Percentiles rank a stretch among this genome's conserved stretches.
Evolutionary conservation across 805 yeast genomes (phyloP).

Genomic region (Saccharomycopsis vini): DNA sequence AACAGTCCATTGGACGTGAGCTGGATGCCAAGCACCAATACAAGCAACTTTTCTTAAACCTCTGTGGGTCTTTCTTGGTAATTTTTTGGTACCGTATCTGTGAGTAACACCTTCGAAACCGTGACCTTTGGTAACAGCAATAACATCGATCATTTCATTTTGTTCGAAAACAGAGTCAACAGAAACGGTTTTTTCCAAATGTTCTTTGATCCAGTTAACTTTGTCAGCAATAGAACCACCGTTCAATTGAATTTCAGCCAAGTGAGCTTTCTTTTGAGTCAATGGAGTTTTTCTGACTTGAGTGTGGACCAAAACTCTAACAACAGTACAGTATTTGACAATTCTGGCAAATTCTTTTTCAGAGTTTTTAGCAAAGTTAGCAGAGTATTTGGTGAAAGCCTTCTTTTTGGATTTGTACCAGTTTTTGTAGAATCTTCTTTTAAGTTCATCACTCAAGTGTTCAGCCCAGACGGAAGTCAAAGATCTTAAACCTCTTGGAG

Average conservation of each 20-base stretch:
- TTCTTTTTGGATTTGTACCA: slow-evolving; percentile 99
- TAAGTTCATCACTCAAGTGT: slow-evolving; percentile 98
- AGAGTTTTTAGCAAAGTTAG: slow-evolving; percentile 91
- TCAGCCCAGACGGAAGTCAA: slow-evolving; percentile 99
- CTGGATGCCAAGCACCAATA: slow-evolving; percentile 99
- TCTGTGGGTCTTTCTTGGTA: slow-evolving; percentile 99
- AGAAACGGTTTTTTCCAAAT: slow-evolving; percentile 97
- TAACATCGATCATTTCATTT: slow-evolving; percentile 96
- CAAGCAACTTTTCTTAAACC: slow-evolving; percentile 99
- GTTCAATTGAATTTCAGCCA: slow-evolving; percentile 99
- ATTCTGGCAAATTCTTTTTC: slow-evolving; percentile 98
- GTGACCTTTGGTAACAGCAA: slow-evolving; percentile 99
- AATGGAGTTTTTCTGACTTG: slow-evolving; percentile 99
- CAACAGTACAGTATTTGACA: slow-evolving; percentile 95
- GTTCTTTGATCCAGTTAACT: slow-evolving; percentile 97
- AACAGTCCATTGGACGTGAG: slow-evolving; percentile 99
- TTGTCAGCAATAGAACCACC: slow-evolving; percentile 98
- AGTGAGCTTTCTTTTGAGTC: slow-evolving; percentile 98
- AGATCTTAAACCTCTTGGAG: slow-evolving; percentile 99
- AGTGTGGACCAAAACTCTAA: slow-evolving; percentile 99
- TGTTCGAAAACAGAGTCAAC: slow-evolving; percentile 96
- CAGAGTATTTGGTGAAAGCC: slow-evolving; percentile 99
- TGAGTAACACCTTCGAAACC: slow-evolving; percentile 99
- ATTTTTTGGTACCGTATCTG: slow-evolving; percentile 99
- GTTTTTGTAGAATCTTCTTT: slow-evolving; percentile 99